phyloP scores from a whole-genome alignment of 192 early-diverging fungal species.

The Radiomyces spectabilis region DNA sequence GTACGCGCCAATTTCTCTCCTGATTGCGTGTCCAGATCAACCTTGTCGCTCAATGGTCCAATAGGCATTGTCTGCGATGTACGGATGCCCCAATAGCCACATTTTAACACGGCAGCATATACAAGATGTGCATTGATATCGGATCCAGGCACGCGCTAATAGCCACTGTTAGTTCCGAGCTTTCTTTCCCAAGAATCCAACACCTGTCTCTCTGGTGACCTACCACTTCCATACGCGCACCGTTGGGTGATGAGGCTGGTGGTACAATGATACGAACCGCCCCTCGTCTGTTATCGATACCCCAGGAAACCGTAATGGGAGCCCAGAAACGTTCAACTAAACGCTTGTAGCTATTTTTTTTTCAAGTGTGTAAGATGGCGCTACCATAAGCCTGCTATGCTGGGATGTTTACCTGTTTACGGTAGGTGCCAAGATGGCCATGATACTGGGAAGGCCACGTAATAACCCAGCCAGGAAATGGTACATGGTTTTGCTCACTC shows the following conservation, averaged over 20 bases:
- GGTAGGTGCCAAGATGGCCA: conserved; percentile 68
- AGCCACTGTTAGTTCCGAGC: not conserved
- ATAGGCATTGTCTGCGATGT: conserved; percentile 45
- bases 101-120: conserved; percentile 60
- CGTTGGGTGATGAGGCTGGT: conserved; percentile 52
- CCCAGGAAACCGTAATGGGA: conserved; percentile 74
- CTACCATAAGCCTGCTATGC: not conserved
- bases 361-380: not conserved
- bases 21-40: conserved; percentile 6
- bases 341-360: conserved; percentile 59
- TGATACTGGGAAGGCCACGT: conserved; percentile 58
- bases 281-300: conserved; percentile 62
- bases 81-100: conserved; percentile 64
- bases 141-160: conserved; percentile 65
- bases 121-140: conserved; percentile 78
- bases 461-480: conserved; percentile 46
- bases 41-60: conserved; percentile 19
- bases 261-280: conserved; percentile 72
- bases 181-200: not conserved
- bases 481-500: conserved; percentile 49
- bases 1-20: conserved; percentile 43
- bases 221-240: conserved; percentile 68
- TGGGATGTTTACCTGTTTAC: conserved; percentile 59
- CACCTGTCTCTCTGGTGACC: not conserved
- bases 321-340: conserved; percentile 82